These are phyloP conservation scores for Priceomyces haplophilus DNA, from an alignment of 805 yeast genomes.

Conservation along the genomic window DNA sequence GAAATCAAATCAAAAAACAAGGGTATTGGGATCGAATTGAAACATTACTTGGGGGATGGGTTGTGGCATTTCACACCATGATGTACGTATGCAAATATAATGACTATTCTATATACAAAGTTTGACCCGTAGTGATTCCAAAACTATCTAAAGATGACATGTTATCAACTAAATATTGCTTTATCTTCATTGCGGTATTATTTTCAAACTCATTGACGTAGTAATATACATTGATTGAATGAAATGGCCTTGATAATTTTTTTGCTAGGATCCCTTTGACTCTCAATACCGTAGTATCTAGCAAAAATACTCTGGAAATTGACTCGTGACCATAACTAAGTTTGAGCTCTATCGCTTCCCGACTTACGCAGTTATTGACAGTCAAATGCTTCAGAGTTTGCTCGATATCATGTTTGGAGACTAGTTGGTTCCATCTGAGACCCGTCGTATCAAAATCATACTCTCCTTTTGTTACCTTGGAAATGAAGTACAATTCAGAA, in stretches of 20 bases:
- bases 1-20: conserved; percentile 81
- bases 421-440: conserved; percentile 44
- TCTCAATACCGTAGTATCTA: conserved; percentile 25
- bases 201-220: conserved; percentile 20
- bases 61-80: conserved; percentile 65
- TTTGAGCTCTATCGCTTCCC: conserved; percentile 9
- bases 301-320: conserved; percentile 19
- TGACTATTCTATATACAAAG: conserved; percentile 9
- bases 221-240: conserved; percentile 25
- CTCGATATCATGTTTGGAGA: conserved; percentile 30
- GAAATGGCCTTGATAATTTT: conserved; percentile 15
- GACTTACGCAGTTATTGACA: background rate
- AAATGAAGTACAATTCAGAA: conserved; percentile 66
- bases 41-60: conserved; percentile 87
- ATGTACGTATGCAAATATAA: conserved; percentile 7
- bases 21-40: conserved; percentile 83
- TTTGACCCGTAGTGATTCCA: conserved; percentile 8
- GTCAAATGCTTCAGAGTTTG: too few species aligned
- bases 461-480: conserved; percentile 40
- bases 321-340: conserved; percentile 6
- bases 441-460: conserved; percentile 14
- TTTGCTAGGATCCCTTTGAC: conserved; percentile 32
- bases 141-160: conserved; percentile 24
- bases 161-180: conserved; percentile 26
- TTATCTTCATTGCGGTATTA: conserved; percentile 10